Percentiles rank a stretch among this genome's conserved stretches.
Conservation (phyloP, 2,329 filamentous ascomycete genomes). For the Colletotrichum paranaense region DNA sequence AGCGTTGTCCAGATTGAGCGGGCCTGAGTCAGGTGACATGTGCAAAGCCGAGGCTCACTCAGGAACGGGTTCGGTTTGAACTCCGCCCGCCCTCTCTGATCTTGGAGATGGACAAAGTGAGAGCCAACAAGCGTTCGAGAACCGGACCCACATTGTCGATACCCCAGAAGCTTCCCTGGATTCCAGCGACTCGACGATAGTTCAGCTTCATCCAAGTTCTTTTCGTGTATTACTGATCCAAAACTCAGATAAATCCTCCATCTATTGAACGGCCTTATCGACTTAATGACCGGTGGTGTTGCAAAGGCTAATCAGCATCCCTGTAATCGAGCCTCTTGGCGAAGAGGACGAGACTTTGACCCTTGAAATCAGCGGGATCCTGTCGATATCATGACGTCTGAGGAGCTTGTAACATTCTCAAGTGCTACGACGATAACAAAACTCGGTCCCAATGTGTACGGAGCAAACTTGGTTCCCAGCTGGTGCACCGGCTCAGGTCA, state of each 20-base stretch:
- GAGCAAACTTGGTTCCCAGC: slow-evolving; percentile 37
- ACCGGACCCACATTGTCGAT: not conserved
- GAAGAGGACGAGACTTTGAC: not conserved
- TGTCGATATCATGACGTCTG: not conserved
- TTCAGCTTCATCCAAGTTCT: not conserved
- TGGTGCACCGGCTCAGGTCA: slow-evolving; percentile 40
- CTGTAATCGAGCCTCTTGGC: not conserved
- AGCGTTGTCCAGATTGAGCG: not conserved
- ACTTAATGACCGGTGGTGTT: not conserved
- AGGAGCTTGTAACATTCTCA: slow-evolving; percentile 35
- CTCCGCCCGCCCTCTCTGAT: not conserved
- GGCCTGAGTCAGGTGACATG: slow-evolving; percentile 1
- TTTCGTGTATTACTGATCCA: not conserved
- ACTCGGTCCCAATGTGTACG: slow-evolving; percentile 40
- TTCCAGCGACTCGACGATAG: not conserved
- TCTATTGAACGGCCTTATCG: not conserved
- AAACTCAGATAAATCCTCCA: not conserved
- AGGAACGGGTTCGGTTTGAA: not conserved
- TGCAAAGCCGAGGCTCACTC: not conserved
- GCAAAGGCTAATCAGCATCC: not conserved
- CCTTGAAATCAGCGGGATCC: not conserved
- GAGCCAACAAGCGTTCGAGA: not conserved
- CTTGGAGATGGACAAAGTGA: not conserved
- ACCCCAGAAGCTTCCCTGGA: slow-evolving; percentile 8
- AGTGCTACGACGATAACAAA: slow-evolving; percentile 38